Evolutionary conservation across 495 filamentous ascomycete species (phyloP).

Genomic region (Hypomontagnella monticulosa): DNA sequence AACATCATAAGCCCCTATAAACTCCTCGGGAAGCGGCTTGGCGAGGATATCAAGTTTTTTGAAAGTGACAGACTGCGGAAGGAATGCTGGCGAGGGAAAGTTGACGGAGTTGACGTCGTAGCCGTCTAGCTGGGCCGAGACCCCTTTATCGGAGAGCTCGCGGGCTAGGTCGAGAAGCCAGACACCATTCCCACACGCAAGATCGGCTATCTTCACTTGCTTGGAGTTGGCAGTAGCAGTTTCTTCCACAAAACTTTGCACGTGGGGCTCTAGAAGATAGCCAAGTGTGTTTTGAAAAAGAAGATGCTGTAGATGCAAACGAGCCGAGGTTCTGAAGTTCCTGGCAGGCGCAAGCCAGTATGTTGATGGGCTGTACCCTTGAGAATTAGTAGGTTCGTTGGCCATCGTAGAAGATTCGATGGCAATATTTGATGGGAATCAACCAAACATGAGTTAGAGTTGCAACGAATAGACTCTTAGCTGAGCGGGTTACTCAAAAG

Average conservation of each 20-base stretch:
- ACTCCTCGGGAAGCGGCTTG: conserved; percentile 44
- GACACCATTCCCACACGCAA: conserved; percentile 38
- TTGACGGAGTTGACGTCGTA: conserved; percentile 51
- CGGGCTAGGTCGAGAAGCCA: conserved; percentile 28
- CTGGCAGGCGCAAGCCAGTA: conserved; percentile 34
- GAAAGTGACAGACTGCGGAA: conserved; percentile 47
- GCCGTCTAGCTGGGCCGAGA: conserved; percentile 47
- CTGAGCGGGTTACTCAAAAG: too few relatives aligned
- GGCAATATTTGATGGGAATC: too few relatives aligned
- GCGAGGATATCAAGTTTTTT: conserved; percentile 46
- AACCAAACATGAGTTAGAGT: too few relatives aligned
- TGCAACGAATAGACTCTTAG: too few relatives aligned
- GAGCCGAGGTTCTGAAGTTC: conserved; percentile 38
- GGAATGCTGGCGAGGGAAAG: conserved; percentile 42
- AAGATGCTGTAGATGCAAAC: conserved; percentile 36
- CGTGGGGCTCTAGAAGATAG: conserved; percentile 24
- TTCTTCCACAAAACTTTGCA: conserved; percentile 8
- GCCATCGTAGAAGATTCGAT: too few relatives aligned
- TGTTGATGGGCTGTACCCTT: conserved; percentile 21
- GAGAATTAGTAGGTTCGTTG: background rate
- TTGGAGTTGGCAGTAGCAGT: too few relatives aligned
- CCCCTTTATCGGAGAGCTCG: conserved; percentile 21
- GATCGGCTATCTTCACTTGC: conserved; percentile 32
- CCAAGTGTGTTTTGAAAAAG: conserved; percentile 39
- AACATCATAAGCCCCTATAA: conserved; percentile 51